Conservation (phyloP, 148 eudicot species). For the Selenicereus undatus region DNA sequence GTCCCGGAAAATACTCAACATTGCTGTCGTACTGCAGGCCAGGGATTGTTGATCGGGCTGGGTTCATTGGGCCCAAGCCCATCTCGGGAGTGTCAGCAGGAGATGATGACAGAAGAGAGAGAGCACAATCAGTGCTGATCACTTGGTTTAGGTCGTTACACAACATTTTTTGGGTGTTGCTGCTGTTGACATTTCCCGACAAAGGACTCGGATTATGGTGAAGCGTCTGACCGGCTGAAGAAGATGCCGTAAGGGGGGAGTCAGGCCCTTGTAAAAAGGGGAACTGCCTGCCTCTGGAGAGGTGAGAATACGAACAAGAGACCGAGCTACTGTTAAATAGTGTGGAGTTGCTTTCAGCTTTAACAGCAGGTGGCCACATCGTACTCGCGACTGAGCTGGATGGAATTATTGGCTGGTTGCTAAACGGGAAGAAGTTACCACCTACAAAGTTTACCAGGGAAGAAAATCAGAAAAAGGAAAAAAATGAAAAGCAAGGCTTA, state of each 20-base stretch:
- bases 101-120: constrained; percentile 9
- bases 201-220: neutral
- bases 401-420: constrained; percentile 39
- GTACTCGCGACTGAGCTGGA: constrained; percentile 39
- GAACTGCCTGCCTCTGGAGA: neutral
- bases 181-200: neutral
- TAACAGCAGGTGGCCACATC: constrained; percentile 29
- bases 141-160: constrained; percentile 35
- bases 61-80: neutral
- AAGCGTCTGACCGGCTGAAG: neutral
- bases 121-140: constrained; percentile 12
- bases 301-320: neutral
- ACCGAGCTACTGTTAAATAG: neutral
- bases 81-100: neutral
- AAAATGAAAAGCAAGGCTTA: neutral
- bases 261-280: neutral
- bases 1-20: neutral
- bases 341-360: neutral
- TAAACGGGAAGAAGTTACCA: constrained; percentile 49
- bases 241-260: neutral
- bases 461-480: too few species aligned
- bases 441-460: constrained; percentile 25
- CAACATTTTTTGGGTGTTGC: constrained; percentile 24
- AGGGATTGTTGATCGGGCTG: neutral
- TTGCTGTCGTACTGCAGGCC: neutral